Evolutionary conservation across 1,139 yeast genomes (phyloP).

Genomic region (Hansenula sp.): DNA sequence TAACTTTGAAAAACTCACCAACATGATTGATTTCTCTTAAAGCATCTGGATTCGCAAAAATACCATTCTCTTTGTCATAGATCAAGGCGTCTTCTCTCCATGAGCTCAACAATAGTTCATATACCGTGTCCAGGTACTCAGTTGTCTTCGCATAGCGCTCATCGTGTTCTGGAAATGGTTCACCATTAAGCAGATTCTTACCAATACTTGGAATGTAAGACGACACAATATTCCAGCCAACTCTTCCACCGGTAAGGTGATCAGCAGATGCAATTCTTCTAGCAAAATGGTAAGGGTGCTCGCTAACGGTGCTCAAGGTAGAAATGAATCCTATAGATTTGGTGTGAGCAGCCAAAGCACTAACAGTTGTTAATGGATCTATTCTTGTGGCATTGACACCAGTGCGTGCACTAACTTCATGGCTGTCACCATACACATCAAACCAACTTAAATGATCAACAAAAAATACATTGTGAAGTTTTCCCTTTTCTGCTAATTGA

Average conservation of each 20-base stretch:
- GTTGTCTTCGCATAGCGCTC: slow-evolving; percentile 36
- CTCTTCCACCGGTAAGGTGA: slow-evolving; percentile 35
- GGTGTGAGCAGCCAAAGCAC: slow-evolving; percentile 38
- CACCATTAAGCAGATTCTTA: slow-evolving; percentile 32
- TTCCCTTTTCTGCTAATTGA: slow-evolving; percentile 34
- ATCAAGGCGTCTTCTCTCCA: slow-evolving; percentile 42
- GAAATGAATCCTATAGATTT: slow-evolving; percentile 32
- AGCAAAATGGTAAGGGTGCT: slow-evolving; percentile 35
- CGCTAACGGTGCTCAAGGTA: slow-evolving; percentile 36
- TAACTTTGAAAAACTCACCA: slow-evolving; percentile 35
- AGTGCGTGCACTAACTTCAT: slow-evolving; percentile 29
- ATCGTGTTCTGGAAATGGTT: slow-evolving; percentile 33
- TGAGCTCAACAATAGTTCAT: slow-evolving; percentile 34
- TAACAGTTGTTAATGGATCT: slow-evolving; percentile 32
- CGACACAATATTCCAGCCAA: slow-evolving; percentile 41
- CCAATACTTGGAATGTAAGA: slow-evolving; percentile 37
- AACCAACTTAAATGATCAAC: slow-evolving; percentile 40
- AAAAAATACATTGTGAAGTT: slow-evolving; percentile 35
- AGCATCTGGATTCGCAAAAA: slow-evolving; percentile 33
- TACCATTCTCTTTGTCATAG: slow-evolving; percentile 26
- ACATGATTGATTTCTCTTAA: slow-evolving; percentile 33
- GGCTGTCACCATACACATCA: slow-evolving; percentile 33
- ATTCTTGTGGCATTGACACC: slow-evolving; percentile 34
- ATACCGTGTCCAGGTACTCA: slow-evolving; percentile 35
- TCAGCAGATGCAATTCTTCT: slow-evolving; percentile 37